Base-by-base conservation (phyloP, 352 stramenopile species). In the Pythium aphanidermatum region DNA sequence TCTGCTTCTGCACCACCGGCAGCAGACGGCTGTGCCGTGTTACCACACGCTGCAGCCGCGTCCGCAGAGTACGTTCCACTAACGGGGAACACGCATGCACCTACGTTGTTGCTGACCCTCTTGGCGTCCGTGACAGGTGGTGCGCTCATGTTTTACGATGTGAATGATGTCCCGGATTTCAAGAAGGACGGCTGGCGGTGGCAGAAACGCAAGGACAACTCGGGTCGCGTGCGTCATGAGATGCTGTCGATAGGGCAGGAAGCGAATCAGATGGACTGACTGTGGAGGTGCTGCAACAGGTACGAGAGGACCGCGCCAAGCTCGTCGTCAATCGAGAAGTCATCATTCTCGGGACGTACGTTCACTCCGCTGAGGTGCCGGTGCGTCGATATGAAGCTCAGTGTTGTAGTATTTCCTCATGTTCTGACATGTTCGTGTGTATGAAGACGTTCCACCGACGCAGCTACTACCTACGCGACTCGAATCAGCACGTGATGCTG, bases 201-300 rank as follows among this genome's bases (percentile, higher is more conserved):
- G 82, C 82, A 91, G 50, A 91, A 90, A 56, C 77, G 81, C 32
- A 93, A 91, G 56, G 82, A 91, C 55, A 77, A 85, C 41, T 83
- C 66, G 13, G 82, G 67, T 52, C 72, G 75, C 27, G 79, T 86
- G 56, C 44, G 54, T 33, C 16, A 9, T 10, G 33, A 36, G 2
- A n/a, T 16, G 38, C 10, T 17, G 20, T 24, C 26, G 23, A 21
- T 31, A 20, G 10, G 21, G 16, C n/a, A 41, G 28, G n/a, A n/a
- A 17, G 2, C 14, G 13, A 0, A 4, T 43, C 9, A 36, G 20
- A 30, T 6, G 5, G 13, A 10, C 46, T 23, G 10, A 17, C n/a
- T 51, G 44, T 19, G n/a, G 35, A 35, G 12, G n/a, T n/a, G n/a
- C n/a, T n/a, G n/a, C n/a, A n/a, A n/a, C 29, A 83, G 72, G 70